These are phyloP conservation scores for Kondoa subrosea DNA, from an alignment of 768 basidiomycete genomes.

Conservation along the genomic window DNA sequence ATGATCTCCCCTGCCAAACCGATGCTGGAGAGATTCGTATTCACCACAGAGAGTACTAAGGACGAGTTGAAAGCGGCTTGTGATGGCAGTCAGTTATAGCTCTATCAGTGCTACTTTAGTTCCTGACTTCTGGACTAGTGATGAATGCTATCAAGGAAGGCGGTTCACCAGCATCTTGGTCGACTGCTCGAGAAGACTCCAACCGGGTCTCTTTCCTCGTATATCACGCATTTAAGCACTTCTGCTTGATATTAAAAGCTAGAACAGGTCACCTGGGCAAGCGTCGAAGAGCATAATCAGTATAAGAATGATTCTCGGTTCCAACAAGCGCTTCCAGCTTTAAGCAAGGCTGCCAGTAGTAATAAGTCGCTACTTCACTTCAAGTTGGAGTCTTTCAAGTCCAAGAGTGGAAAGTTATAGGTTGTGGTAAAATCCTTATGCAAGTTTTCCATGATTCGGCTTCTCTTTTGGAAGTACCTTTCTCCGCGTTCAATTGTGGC, in stretches of 20 bases:
- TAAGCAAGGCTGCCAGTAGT: not conserved
- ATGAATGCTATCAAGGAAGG: not conserved
- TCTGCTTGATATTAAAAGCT: not conserved
- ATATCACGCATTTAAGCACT: not conserved
- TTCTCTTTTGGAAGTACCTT: no score
- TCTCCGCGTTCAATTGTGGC: no score
- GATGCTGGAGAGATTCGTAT: not conserved
- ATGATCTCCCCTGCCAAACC: not conserved
- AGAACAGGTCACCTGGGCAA: not conserved
- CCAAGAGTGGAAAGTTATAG: no score
- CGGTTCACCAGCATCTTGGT: not conserved
- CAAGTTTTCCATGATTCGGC: no score
- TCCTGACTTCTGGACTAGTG: not conserved
- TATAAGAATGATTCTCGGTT: not conserved
- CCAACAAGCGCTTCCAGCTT: not conserved
- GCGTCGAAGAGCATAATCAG: not conserved
- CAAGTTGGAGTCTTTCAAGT: not conserved
- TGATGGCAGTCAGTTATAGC: not conserved
- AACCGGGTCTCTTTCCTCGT: not conserved
- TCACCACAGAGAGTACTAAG: not conserved
- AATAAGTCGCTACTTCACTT: not conserved
- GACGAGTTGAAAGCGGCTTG: not conserved
- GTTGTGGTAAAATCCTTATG: no score
- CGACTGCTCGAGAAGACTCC: not conserved
- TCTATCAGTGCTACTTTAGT: not conserved